phyloP scores from a whole-genome alignment of 2,329 filamentous ascomycete genomes.

The Aotearoamyces nothofagi region DNA sequence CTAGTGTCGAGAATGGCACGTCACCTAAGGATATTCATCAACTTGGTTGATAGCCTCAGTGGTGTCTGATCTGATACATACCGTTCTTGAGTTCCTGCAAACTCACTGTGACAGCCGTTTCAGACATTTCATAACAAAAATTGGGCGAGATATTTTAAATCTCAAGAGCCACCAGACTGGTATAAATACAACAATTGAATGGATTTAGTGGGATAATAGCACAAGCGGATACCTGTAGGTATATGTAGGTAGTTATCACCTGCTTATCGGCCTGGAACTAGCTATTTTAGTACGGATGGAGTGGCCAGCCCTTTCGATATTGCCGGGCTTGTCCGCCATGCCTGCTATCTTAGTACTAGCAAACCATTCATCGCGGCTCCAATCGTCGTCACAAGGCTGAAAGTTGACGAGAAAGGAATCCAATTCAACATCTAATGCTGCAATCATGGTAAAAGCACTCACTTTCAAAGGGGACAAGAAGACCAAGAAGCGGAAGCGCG shows the following conservation, averaged over 20 bases:
- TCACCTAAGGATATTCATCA: conserved; percentile 29
- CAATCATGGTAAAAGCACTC: conserved; percentile 70
- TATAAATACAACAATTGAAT: background rate
- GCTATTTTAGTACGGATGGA: no score
- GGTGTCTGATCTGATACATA: conserved; percentile 12
- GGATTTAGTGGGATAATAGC: background rate
- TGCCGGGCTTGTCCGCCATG: background rate
- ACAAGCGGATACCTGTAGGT: background rate
- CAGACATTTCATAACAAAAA: conserved; percentile 3
- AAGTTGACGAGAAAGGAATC: no score
- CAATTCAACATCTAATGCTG: conserved; percentile 3
- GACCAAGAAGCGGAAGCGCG: conserved; percentile 77
- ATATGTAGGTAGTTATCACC: background rate
- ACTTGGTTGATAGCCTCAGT: background rate
- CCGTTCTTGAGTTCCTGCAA: conserved; percentile 44
- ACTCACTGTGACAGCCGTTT: conserved; percentile 32
- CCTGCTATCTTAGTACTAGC: background rate
- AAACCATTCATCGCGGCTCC: no score
- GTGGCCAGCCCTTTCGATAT: no score
- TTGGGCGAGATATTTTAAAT: background rate
- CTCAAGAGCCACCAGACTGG: background rate
- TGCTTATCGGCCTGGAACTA: no score
- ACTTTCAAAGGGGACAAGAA: conserved; percentile 97
- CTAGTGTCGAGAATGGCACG: conserved; percentile 52
- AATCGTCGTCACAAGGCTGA: no score